These are phyloP conservation scores for Hansenula lynferdii DNA, from an alignment of 1,139 yeast genomes.

Conservation along the genomic window DNA sequence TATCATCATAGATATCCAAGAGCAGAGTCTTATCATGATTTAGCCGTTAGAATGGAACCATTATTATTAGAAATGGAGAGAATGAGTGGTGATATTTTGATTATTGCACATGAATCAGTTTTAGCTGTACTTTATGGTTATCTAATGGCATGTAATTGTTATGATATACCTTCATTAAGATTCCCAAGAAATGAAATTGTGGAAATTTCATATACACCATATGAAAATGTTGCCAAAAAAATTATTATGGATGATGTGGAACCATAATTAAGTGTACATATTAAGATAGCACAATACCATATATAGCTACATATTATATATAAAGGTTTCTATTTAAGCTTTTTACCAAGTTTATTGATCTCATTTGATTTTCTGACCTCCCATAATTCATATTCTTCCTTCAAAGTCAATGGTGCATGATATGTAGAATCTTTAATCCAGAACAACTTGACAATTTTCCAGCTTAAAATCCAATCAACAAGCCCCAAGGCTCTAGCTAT, in stretches of 20 bases:
- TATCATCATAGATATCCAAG: constrained; percentile 91
- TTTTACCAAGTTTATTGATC: constrained; percentile 5
- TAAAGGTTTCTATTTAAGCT: neutral
- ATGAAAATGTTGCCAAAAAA: constrained; percentile 66
- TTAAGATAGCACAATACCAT: neutral
- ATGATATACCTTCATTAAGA: constrained; percentile 73
- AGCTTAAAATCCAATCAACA: constrained; percentile 50
- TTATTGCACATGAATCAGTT: constrained; percentile 91
- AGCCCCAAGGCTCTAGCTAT: constrained; percentile 55
- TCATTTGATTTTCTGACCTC: constrained; percentile 15
- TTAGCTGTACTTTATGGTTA: constrained; percentile 88
- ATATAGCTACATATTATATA: too few species aligned
- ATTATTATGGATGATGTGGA: constrained; percentile 34
- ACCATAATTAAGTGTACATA: neutral
- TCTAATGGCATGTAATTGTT: constrained; percentile 85
- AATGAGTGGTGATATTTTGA: constrained; percentile 79
- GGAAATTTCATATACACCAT: constrained; percentile 85
- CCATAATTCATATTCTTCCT: constrained; percentile 29
- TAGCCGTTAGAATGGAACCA: constrained; percentile 93
- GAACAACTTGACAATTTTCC: constrained; percentile 41
- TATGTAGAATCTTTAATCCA: constrained; percentile 56
- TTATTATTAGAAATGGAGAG: constrained; percentile 90
- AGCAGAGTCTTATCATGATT: constrained; percentile 92
- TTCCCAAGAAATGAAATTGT: constrained; percentile 82
- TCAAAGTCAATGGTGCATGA: constrained; percentile 30